Conservation (phyloP, 2,329 filamentous ascomycete species). For the Thelonectria blattea region DNA sequence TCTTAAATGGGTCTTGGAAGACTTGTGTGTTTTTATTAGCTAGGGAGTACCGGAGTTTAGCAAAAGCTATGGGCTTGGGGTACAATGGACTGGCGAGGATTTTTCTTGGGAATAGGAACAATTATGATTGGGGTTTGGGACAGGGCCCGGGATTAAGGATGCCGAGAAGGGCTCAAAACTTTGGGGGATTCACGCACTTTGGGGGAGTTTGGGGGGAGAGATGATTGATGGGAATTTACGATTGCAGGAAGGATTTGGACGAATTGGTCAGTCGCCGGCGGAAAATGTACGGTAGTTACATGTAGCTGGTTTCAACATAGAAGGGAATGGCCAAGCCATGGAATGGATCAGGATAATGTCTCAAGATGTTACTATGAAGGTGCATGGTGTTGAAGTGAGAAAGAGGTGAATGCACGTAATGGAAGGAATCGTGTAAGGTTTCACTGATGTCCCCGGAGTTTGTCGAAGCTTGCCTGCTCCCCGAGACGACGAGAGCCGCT, state of each 20-base stretch:
- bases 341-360: conserved; percentile 11
- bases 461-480: no score
- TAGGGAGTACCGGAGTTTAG: conserved; percentile 15
- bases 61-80: conserved; percentile 13
- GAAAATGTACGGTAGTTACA: conserved; percentile 8
- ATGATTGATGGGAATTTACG: conserved; percentile 11
- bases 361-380: not conserved
- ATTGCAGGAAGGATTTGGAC: not conserved
- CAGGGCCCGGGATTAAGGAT: conserved; percentile 1
- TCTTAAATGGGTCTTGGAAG: not conserved
- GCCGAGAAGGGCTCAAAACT: conserved; percentile 7
- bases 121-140: conserved; percentile 1
- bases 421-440: no score
- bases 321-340: conserved; percentile 10
- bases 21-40: not conserved
- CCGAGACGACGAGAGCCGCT: no score
- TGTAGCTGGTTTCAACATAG: conserved; percentile 6
- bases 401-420: no score
- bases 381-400: not conserved
- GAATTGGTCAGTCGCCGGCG: not conserved
- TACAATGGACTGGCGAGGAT: conserved; percentile 7
- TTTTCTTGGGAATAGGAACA: not conserved
- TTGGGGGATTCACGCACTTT: conserved; percentile 7
- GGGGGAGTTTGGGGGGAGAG: conserved; percentile 14
- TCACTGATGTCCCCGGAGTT: not conserved